Evolutionary conservation across 2,329 filamentous ascomycete species (phyloP).

Genomic region (Paracorniculantispora psalliotae): DNA sequence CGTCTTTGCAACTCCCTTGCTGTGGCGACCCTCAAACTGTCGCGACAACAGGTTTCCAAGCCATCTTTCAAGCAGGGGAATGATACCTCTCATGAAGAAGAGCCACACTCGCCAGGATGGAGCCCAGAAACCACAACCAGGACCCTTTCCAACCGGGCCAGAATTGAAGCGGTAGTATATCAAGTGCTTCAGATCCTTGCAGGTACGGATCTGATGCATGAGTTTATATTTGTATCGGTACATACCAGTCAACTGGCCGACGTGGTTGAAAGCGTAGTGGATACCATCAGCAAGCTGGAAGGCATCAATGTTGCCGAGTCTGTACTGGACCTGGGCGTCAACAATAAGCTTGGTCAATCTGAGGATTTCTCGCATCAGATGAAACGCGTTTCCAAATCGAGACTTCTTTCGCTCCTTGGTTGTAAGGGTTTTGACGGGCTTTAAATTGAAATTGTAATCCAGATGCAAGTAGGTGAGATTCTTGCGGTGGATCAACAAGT

Average conservation of each 20-base stretch:
- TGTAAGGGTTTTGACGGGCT: constrained; percentile 96
- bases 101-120: constrained; percentile 98
- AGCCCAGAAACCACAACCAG: constrained; percentile 98
- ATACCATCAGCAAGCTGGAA: constrained; percentile 98
- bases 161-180: constrained; percentile 99
- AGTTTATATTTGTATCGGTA: constrained; percentile 99
- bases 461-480: constrained; percentile 97
- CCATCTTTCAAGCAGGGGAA: constrained; percentile 94
- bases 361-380: constrained; percentile 96
- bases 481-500: constrained; percentile 94
- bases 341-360: constrained; percentile 96
- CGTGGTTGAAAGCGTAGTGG: constrained; percentile 98
- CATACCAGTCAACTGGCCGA: constrained; percentile 97
- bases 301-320: constrained; percentile 94
- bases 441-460: constrained; percentile 99
- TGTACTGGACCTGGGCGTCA: constrained; percentile 96
- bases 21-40: constrained; percentile 97
- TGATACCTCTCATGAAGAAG: constrained; percentile 98
- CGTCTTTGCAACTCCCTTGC: constrained; percentile 97
- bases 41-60: constrained; percentile 92
- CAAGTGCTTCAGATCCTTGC: constrained; percentile 97
- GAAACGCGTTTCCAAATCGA: constrained; percentile 97
- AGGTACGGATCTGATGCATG: constrained; percentile 99
- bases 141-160: constrained; percentile 92
- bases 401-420: constrained; percentile 99